Evolutionary conservation across 768 basidiomycete genomes (phyloP).

Genomic region (Lactarius trivialis): DNA sequence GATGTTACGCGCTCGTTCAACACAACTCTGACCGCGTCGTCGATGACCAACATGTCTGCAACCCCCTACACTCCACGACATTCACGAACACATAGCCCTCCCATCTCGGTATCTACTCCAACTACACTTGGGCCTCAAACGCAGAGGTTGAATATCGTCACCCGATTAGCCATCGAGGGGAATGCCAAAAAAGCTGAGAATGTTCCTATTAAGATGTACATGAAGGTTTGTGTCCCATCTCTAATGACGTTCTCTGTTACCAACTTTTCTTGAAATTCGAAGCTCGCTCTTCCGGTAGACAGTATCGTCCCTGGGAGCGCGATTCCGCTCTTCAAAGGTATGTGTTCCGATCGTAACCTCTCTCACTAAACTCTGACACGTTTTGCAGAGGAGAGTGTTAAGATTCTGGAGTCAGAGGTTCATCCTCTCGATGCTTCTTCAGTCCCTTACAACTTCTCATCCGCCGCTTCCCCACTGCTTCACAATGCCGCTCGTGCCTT

Average conservation of each 20-base stretch:
- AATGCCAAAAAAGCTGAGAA: conserved; percentile 63
- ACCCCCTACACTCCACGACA: conserved; percentile 23
- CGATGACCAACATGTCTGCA: conserved; percentile 15
- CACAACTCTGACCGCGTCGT: not conserved
- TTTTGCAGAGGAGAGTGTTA: conserved; percentile 69
- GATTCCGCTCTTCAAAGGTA: conserved; percentile 68
- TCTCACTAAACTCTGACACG: not conserved
- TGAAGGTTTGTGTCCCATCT: conserved; percentile 48
- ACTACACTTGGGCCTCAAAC: conserved; percentile 27
- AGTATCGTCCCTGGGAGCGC: conserved; percentile 58
- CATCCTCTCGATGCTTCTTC: conserved; percentile 71
- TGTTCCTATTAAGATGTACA: conserved; percentile 64
- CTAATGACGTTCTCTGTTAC: not conserved
- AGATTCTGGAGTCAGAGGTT: conserved; percentile 63
- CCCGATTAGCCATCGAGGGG: conserved; percentile 69
- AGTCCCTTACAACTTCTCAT: conserved; percentile 69
- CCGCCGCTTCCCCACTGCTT: conserved; percentile 53
- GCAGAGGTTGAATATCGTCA: conserved; percentile 56
- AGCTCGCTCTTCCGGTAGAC: conserved; percentile 52
- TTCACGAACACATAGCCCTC: conserved; percentile 28
- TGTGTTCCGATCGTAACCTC: not conserved
- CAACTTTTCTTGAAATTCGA: conserved; percentile 34
- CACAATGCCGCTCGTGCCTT: conserved; percentile 64
- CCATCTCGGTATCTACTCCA: conserved; percentile 25
- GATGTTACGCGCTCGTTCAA: not conserved